phyloP scores from a whole-genome alignment of 2,329 filamentous ascomycete genomes.

The Calonectria ilicicola region DNA sequence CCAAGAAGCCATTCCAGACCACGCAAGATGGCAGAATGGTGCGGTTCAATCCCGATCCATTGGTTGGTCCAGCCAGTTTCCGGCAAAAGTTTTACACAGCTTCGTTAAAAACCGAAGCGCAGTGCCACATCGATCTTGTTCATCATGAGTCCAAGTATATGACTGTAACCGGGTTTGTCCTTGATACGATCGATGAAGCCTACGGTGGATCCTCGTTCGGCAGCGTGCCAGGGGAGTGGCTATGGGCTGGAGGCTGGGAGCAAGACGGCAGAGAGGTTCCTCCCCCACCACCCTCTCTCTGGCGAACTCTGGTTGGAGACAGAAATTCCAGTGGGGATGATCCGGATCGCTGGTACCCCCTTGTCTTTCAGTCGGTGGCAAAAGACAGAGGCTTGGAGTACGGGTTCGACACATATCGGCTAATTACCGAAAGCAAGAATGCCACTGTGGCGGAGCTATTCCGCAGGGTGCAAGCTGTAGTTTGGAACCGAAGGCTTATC shows the following conservation, averaged over 20 bases:
- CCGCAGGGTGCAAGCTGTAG: not conserved
- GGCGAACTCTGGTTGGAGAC: not conserved
- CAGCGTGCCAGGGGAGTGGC: not conserved
- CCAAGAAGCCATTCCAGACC: not conserved
- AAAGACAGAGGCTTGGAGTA: not conserved
- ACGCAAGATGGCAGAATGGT: not conserved
- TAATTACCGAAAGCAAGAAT: not conserved
- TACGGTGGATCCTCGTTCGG: not conserved
- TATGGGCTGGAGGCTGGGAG: not conserved
- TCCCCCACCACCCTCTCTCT: not conserved
- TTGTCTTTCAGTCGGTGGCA: constrained; percentile 4
- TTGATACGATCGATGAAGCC: not conserved
- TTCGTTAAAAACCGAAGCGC: not conserved
- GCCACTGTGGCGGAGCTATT: not conserved
- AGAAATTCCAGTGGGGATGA: not conserved
- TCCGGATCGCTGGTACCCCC: not conserved
- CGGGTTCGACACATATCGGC: not conserved
- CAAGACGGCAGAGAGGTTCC: not conserved
- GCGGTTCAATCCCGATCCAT: not conserved
- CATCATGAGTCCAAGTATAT: not conserved
- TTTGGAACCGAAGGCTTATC: not conserved
- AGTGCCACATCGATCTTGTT: not conserved
- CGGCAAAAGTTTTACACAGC: not conserved
- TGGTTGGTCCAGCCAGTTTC: not conserved
- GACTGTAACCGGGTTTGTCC: not conserved